Evolutionary conservation across 2,329 filamentous ascomycete species (phyloP).

Genomic region (Ceratocystiopsis brevicomis): DNA sequence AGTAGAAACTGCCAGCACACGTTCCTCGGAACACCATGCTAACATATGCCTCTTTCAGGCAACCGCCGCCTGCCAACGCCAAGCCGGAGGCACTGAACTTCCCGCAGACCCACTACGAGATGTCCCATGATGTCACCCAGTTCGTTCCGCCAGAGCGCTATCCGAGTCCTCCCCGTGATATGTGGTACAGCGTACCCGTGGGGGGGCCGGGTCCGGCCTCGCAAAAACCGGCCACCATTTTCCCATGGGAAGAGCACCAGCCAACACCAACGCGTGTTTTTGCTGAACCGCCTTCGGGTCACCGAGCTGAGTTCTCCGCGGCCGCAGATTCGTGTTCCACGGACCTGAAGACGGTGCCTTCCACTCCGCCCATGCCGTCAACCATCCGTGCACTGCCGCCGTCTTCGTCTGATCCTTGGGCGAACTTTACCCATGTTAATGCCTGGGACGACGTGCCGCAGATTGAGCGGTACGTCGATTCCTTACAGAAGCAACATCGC

Average conservation of each 20-base stretch:
- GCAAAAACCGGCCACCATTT: slow-evolving; percentile 49
- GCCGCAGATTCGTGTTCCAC: slow-evolving; percentile 18
- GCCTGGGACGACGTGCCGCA: slow-evolving; percentile 86
- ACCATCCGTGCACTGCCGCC: slow-evolving; percentile 21
- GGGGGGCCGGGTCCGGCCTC: slow-evolving; percentile 33
- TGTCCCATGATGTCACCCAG: slow-evolving; percentile 56
- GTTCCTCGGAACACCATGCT: slow-evolving; percentile 2
- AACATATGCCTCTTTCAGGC: slow-evolving; percentile 22
- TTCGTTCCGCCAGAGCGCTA: slow-evolving; percentile 64
- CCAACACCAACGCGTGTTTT: slow-evolving; percentile 48
- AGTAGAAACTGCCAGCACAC: no score
- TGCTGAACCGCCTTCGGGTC: slow-evolving; percentile 19
- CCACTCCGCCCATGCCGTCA: slow-evolving; percentile 30
- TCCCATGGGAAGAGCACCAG: slow-evolving; percentile 70
- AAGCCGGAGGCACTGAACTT: slow-evolving; percentile 76
- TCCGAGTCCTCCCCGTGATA: slow-evolving; percentile 65
- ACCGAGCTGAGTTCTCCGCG: slow-evolving; percentile 16
- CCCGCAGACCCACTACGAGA: slow-evolving; percentile 58
- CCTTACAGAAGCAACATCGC: slow-evolving; percentile 41
- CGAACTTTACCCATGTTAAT: slow-evolving; percentile 56
- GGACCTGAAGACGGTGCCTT: slow-evolving; percentile 22
- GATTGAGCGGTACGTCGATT: slow-evolving; percentile 73
- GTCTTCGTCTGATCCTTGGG: slow-evolving; percentile 41
- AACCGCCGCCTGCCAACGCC: slow-evolving; percentile 44
- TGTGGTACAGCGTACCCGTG: slow-evolving; percentile 73